Evolutionary conservation across 306 rosid species (phyloP).

Genomic region (Vicia sativa): DNA sequence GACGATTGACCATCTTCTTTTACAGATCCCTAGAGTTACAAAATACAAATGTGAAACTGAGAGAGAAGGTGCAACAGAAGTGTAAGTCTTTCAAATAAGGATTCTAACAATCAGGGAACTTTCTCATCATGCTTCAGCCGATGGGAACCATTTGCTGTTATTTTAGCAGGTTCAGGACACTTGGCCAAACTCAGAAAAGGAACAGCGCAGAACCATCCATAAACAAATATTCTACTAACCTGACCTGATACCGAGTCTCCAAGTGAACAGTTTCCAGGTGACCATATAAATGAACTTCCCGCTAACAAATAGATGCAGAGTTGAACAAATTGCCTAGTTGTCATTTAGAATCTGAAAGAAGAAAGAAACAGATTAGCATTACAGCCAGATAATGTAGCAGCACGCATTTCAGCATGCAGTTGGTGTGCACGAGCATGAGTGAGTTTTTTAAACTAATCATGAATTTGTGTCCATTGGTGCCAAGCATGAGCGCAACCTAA

Average conservation of each 20-base stretch:
- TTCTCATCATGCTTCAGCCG: background rate
- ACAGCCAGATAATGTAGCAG: too few relatives aligned
- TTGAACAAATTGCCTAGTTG: conserved; percentile 29
- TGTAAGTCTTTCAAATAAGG: background rate
- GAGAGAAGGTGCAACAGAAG: background rate
- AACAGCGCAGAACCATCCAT: background rate
- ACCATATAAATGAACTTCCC: conserved; percentile 45
- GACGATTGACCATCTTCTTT: background rate
- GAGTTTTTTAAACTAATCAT: too few relatives aligned
- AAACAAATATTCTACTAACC: conserved; percentile 52
- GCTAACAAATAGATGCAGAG: conserved; percentile 38
- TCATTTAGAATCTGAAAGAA: conserved; percentile 51
- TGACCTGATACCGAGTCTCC: conserved; percentile 45
- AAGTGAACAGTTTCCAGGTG: conserved; percentile 46
- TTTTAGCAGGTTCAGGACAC: background rate
- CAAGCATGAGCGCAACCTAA: too few relatives aligned
- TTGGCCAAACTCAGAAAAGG: background rate
- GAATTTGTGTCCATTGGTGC: too few relatives aligned
- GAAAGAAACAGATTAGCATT: conserved; percentile 19
- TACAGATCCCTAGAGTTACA: background rate
- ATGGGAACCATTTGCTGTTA: background rate
- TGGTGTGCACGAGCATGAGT: too few relatives aligned
- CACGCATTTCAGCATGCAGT: too few relatives aligned
- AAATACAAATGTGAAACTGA: background rate
- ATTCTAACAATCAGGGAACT: background rate